Evolutionary conservation across 768 basidiomycete species (phyloP).

Genomic region (Mycena epipterygia): DNA sequence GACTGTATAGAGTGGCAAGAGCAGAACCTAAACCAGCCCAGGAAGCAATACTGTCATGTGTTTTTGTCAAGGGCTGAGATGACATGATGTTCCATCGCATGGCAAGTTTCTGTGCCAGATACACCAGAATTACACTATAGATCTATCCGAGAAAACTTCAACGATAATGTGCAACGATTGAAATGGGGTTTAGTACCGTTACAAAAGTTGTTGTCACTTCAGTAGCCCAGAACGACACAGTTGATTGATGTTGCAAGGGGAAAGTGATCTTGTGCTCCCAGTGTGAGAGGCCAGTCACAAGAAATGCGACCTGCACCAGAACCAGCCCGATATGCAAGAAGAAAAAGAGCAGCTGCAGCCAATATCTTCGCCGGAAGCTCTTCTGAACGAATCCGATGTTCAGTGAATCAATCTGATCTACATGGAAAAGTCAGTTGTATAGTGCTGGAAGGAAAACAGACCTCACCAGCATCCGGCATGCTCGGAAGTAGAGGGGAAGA

Average conservation of each 20-base stretch:
- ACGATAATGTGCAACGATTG: not conserved
- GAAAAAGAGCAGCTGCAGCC: not conserved
- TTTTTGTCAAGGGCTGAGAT: slow-evolving; percentile 30
- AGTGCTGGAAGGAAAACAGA: too few species aligned
- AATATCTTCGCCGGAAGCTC: not conserved
- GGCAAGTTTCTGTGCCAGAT: slow-evolving; percentile 36
- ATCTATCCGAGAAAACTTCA: not conserved
- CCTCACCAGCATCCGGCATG: too few species aligned
- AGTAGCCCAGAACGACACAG: slow-evolving; percentile 10
- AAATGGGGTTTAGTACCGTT: not conserved
- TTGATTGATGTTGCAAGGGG: not conserved
- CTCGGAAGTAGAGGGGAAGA: too few species aligned
- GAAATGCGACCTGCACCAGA: not conserved
- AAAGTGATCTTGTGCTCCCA: not conserved
- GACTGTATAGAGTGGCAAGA: slow-evolving; percentile 26
- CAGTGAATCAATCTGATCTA: too few species aligned
- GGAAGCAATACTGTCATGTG: slow-evolving; percentile 36
- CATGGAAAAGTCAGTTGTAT: too few species aligned
- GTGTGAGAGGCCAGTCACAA: not conserved
- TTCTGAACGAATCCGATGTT: too few species aligned
- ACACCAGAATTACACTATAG: slow-evolving; percentile 19
- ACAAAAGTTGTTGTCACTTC: not conserved
- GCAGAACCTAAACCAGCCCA: slow-evolving; percentile 42
- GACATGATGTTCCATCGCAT: not conserved
- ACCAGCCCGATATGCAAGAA: not conserved